Evolutionary conservation across 2,329 filamentous ascomycete genomes (phyloP), one percentile per base, ranked within the genome.

Genomic region (Dryadomyces quercivorus): DNA sequence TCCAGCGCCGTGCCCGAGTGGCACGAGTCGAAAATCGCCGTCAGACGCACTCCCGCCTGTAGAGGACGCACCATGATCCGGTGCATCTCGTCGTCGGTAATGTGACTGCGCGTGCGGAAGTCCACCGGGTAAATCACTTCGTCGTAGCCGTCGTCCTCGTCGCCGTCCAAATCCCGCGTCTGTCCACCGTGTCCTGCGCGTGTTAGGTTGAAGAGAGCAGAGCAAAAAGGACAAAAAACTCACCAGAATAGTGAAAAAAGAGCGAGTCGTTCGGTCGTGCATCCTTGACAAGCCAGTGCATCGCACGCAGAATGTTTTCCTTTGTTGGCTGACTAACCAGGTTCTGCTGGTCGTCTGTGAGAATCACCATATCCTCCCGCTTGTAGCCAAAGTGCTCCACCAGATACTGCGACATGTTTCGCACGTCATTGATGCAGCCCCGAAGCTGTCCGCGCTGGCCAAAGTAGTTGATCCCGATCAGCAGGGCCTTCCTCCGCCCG

Each of bases 221-320:
- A 10, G 4, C 10, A 18, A 12, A 34, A 22, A 38, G 4, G 36
- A 16, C 12, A 34, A 26, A 50, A 45, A 43, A 66, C 80, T 61
- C 70, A 90, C 87, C 90, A 43, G 91, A 95, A 68, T 95, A 97
- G 71, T 97, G 92, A 74, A 97, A 96, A 72, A 97, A 97, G 7
- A 97, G 77, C 5, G 92, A 95, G 67, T 97, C 92, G 66, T 96
- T 95, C 0, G 90, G 87, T 56, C 80, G 80, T 5, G 92, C 91
- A 65, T 95, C 91, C 71, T 95, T 95, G 56, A 96, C 89, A 20
- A 97, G 74, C 92, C 92, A 97, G 67, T 96, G 91, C 92, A 97
- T 97, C 34, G 92, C 92, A 53, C 92, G 81, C 42, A 97, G 70
- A 55, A 97, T 95, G 66, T 97, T 97, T 61, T 88, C 86, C 69